phyloP scores from a whole-genome alignment of 164 flowering plant genomes.

The Taxillus chinensis region DNA sequence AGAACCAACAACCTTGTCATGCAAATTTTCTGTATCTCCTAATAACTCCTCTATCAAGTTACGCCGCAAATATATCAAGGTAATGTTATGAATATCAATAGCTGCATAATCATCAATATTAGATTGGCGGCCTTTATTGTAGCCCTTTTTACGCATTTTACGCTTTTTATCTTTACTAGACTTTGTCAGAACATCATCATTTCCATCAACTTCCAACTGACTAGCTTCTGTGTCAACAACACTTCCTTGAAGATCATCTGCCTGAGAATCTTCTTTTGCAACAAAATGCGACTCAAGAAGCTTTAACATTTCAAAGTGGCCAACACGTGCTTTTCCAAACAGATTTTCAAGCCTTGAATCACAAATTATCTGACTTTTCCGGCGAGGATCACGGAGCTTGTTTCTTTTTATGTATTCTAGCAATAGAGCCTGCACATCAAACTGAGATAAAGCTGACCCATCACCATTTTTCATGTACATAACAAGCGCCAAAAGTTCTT shows the following conservation, averaged over 20 bases:
- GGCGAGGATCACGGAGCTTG: conserved; percentile 85
- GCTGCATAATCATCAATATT: conserved; percentile 92
- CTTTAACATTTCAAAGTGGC: conserved; percentile 96
- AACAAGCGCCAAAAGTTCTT: conserved; percentile 87
- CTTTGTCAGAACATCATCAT: conserved; percentile 29
- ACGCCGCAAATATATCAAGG: conserved; percentile 69
- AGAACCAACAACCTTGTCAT: conserved; percentile 67
- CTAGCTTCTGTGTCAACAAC: conserved; percentile 50
- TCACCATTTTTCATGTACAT: conserved; percentile 82
- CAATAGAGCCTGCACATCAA: conserved; percentile 79
- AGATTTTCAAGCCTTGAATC: conserved; percentile 68
- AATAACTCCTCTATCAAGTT: conserved; percentile 72
- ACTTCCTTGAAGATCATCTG: conserved; percentile 55
- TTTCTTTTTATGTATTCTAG: conserved; percentile 76
- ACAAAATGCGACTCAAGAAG: conserved; percentile 86
- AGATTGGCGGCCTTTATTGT: conserved; percentile 41
- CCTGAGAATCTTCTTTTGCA: conserved; percentile 45
- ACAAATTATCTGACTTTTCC: conserved; percentile 80
- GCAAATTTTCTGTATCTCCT: conserved; percentile 59
- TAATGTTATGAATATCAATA: conserved; percentile 80
- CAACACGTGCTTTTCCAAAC: conserved; percentile 81
- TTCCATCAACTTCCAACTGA: conserved; percentile 49
- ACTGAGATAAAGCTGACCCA: conserved; percentile 54
- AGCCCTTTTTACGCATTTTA: conserved; percentile 54
- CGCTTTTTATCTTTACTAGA: conserved; percentile 47